Evolutionary conservation across 139 green algal species (phyloP), one percentile per base, ranked within the genome.

Genomic region (Trebouxia sp.): DNA sequence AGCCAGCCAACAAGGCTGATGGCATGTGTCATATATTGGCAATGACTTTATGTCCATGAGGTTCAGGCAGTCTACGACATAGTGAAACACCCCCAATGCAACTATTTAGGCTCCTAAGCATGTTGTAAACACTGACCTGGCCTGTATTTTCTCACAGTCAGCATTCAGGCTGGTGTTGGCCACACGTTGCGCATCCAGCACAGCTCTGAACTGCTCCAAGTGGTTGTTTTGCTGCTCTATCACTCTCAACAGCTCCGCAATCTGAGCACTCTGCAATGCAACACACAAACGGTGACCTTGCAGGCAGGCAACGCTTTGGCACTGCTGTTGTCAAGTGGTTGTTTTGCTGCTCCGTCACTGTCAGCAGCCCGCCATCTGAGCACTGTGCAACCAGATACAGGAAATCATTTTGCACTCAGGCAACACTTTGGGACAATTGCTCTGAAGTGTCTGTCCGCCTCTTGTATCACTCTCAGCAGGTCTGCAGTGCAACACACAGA

Each of bases 151-250:
- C 7, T 76, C 66, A 53, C 66, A 76, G 24, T 76, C 66, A 32
- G 26, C 41, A 35, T 50, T 76, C 5, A 76, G 66, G 17, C 12
- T 50, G 39, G 24, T 76, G 11, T 48, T 53, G 38, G 66, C 37
- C 38, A 42, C 22, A 1, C 66, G 38, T 38, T 76, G 66, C 38
- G 66, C 39, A 76, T 76, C 66, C 15, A 76, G 20, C 41, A 50
- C 66, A 76, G 66, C 38, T 17, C 41, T 28, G 39, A 53, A 76
- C 6, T 53, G 66, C 6, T 76, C 39, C 38, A 76, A 32, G 11
- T 76, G 66, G 22, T 45, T 50, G 15, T n/a, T 45, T 38, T 76
- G 66, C 26, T 76, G 66, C 38, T 76, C 39, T 37, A 76, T 76
- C 5, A 76, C 51, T 4, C 26, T 53, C 7, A 76, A 22, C 26